These are phyloP conservation scores for Aciculosporium take DNA, from an alignment of 2,329 filamentous ascomycete genomes.

Conservation along the genomic window DNA sequence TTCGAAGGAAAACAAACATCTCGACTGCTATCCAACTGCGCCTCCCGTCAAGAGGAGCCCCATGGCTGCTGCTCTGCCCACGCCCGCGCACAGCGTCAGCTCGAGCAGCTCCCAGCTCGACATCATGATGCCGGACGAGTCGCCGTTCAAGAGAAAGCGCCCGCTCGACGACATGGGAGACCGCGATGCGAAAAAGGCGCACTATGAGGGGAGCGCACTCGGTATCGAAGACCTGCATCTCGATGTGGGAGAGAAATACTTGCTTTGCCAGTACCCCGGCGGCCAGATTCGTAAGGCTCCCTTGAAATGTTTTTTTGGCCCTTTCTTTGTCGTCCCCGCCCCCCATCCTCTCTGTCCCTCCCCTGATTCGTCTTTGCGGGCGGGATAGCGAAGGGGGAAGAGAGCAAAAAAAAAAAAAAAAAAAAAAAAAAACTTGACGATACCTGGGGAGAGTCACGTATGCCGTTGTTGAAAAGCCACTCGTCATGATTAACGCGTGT, in stretches of 20 bases:
- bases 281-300: constrained; percentile 46
- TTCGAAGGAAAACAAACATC: no score
- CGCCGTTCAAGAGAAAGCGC: constrained; percentile 49
- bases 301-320: constrained; percentile 28
- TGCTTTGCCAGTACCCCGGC: constrained; percentile 34
- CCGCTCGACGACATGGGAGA: constrained; percentile 40
- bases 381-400: neutral
- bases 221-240: constrained; percentile 51
- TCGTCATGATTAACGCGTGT: constrained; percentile 27
- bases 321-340: no score
- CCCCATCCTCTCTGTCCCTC: constrained; percentile 10
- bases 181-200: constrained; percentile 46
- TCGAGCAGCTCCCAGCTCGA: constrained; percentile 32
- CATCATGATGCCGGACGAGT: constrained; percentile 35
- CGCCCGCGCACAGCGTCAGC: constrained; percentile 49
- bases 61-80: constrained; percentile 38
- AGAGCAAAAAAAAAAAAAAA: no score
- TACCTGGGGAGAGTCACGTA: constrained; percentile 8
- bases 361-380: constrained; percentile 1
- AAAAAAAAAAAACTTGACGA: neutral
- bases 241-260: constrained; percentile 53
- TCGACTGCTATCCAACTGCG: no score
- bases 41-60: constrained; percentile 28
- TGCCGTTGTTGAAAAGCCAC: constrained; percentile 10
- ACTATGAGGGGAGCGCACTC: constrained; percentile 45